Evolutionary conservation across 139 green algal genomes (phyloP).

Genomic region (Auxenochlorella pyrenoidosa): DNA sequence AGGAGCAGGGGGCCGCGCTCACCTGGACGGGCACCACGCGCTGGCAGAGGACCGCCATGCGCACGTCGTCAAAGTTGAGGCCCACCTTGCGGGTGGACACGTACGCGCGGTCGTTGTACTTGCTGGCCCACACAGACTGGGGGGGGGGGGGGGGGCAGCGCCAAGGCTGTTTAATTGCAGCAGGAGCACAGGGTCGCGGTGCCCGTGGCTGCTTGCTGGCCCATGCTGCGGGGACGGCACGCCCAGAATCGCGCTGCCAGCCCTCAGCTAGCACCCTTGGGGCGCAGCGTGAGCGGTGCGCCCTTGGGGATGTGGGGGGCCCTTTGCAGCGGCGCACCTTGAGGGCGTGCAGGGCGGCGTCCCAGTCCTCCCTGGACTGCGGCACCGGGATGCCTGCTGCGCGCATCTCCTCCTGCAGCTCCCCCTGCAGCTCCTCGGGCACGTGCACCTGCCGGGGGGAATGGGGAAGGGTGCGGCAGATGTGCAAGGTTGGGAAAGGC

Average conservation of each 20-base stretch:
- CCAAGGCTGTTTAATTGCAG: no score
- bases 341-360: slow-evolving; percentile 65
- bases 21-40: slow-evolving; percentile 83
- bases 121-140: slow-evolving; percentile 93
- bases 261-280: no score
- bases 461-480: background rate
- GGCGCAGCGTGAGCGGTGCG: no score
- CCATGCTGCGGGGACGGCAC: no score
- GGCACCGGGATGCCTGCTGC: slow-evolving; percentile 81
- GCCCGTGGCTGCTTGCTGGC: no score
- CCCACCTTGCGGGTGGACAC: slow-evolving; percentile 84
- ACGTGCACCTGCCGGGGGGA: slow-evolving; percentile 52
- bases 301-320: no score
- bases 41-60: slow-evolving; percentile 99
- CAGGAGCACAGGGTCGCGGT: no score
- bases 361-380: slow-evolving; percentile 79
- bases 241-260: no score
- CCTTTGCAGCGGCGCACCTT: slow-evolving; percentile 45
- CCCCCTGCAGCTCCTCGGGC: slow-evolving; percentile 64
- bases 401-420: slow-evolving; percentile 76
- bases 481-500: no score
- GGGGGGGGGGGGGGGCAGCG: slow-evolving; percentile 18
- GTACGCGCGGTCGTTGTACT: slow-evolving; percentile 97
- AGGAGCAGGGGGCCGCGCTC: no score
- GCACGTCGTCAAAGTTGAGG: slow-evolving; percentile 89